Conservation (phyloP, 371 early-diverging fungal species). For the Rhizopus stolonifer region DNA sequence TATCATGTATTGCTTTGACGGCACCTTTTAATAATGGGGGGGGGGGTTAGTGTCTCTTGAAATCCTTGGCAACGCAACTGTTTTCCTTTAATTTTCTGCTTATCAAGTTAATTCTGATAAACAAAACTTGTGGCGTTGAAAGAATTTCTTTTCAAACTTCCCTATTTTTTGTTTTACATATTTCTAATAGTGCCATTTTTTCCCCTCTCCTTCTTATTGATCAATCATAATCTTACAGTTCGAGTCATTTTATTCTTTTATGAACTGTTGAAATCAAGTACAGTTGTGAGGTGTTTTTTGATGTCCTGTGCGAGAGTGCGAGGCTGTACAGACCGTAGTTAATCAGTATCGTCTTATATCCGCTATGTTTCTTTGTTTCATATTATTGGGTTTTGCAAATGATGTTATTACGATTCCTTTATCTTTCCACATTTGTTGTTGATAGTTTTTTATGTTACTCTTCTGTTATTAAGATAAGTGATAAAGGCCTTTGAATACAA, state of each 20-base stretch:
- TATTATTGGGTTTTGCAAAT: slow-evolving; percentile 2
- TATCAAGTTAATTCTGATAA: no score
- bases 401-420: slow-evolving; percentile 3
- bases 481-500: slow-evolving; percentile 1
- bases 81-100: slow-evolving; percentile 4
- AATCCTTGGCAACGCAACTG: not conserved
- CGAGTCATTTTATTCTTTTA: slow-evolving; percentile 2
- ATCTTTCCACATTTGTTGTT: not conserved
- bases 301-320: slow-evolving; percentile 2
- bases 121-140: not conserved
- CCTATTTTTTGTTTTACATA: slow-evolving; percentile 2
- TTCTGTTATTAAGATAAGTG: slow-evolving; percentile 2
- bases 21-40: not conserved
- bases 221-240: slow-evolving; percentile 5
- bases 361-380: slow-evolving; percentile 2
- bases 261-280: slow-evolving; percentile 1
- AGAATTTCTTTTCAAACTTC: not conserved
- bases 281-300: slow-evolving; percentile 3
- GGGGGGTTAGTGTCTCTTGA: not conserved
- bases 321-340: slow-evolving; percentile 3
- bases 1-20: not conserved
- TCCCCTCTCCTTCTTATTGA: slow-evolving; percentile 1
- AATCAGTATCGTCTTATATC: slow-evolving; percentile 4
- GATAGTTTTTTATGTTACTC: slow-evolving; percentile 3
- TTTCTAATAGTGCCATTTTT: not conserved